Evolutionary conservation across 805 yeast genomes (phyloP), one percentile per base, ranked within the genome.

Genomic region (Ogataea angusta): DNA sequence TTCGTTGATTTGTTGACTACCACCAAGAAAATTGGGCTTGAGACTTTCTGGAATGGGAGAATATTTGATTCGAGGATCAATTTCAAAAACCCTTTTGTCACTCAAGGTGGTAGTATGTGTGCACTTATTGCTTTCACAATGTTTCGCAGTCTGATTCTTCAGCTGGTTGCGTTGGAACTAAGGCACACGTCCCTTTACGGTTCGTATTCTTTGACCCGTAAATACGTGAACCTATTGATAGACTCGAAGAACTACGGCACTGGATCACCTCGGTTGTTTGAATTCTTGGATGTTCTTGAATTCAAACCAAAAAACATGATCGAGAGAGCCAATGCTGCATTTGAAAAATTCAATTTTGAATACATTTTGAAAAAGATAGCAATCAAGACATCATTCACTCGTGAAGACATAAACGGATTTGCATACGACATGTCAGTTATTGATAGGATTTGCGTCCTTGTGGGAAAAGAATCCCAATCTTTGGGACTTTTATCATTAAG

Each of bases 91-190:
- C 23, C 31, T 2, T 62, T 63, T 36, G 47, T 74, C 33, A 48
- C 72, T 3, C 44, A 48, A 2, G 65, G 68, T 16, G 57, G 56
- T 5, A 62, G 73, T 28, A 62, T 73, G 45, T 75, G 80, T 24
- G 68, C 91, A 0, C 67, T 87, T 34, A 63, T 78, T 21, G 68
- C 80, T 2, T 83, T 86, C 49, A 70, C 82, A 36, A 71, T 67
- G 29, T 80, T 76, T 47, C 72, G 95, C 52, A 72, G 78, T 30
- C 64, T 71, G 14, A 63, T 83, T 10, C 64, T 87, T 17, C 85
- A 84, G 47, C 78, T 80, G 51, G 62, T 87, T 45, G 75, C 90
- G 13, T 62, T 83, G 39, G 95, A 88, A 48, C 68, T 91, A n/a
- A 89, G 84, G 55, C 72, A 72, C 40, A 66, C 76, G 10, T 67